phyloP scores from a whole-genome alignment of 306 rosid genomes.

The Clitoria ternatea region DNA sequence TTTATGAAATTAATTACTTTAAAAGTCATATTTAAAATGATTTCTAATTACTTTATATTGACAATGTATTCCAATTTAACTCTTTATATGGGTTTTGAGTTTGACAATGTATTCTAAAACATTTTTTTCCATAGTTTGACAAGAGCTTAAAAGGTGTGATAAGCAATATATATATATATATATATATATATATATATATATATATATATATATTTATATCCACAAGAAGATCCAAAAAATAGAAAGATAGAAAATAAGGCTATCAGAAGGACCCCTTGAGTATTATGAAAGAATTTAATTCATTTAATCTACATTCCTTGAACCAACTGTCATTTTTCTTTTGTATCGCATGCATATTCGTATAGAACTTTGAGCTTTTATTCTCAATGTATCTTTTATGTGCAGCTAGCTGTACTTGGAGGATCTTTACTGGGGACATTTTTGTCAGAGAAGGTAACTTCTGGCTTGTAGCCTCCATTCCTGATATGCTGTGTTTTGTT shows the following conservation, averaged over 20 bases:
- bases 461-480: slow-evolving; percentile 20
- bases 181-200: no score
- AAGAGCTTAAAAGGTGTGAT: neutral
- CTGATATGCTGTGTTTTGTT: neutral
- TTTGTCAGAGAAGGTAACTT: slow-evolving; percentile 87
- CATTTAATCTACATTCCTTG: neutral
- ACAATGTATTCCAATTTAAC: no score
- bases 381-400: neutral
- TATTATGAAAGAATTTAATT: slow-evolving; percentile 8
- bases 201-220: no score
- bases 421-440: slow-evolving; percentile 87
- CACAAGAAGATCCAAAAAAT: neutral
- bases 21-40: no score
- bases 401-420: slow-evolving; percentile 92
- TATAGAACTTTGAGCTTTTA: neutral
- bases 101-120: neutral
- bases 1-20: no score
- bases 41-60: no score
- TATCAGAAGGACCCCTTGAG: neutral
- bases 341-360: neutral
- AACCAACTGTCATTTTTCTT: slow-evolving; percentile 12
- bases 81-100: no score
- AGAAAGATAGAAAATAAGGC: neutral
- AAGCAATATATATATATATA: no score
- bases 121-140: neutral